Evolutionary conservation across 768 basidiomycete species (phyloP), one percentile per base, ranked within the genome.

Genomic region (Boletus bicolor): DNA sequence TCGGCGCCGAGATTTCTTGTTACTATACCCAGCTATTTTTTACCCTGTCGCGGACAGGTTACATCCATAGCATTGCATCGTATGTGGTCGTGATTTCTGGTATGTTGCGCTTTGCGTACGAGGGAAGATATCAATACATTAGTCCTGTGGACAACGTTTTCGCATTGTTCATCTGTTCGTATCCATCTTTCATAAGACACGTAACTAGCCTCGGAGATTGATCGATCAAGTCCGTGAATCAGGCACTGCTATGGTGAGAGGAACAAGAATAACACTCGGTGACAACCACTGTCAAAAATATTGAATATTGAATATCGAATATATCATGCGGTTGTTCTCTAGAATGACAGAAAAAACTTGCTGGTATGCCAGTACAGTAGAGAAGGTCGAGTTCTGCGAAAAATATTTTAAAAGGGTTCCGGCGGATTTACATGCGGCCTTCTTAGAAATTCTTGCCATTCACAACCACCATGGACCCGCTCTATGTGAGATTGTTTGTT

Each of bases 1-100:
- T 45, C n/a, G 26, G n/a, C 17, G 8, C 28, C 36, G 26, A 28
- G 17, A 17, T 38, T 62, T 59, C 48, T 59, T 59, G 50, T 45
- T 39, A 14, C 49, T 60, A 68, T 72, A 70, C 71, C 68, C 71
- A 17, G 24, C 26, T 50, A 32, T 48, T 51, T 51, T 37, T 39
- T 53, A 44, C 43, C 43, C 38, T 54, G 24, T 34, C 32, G 11
- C 21, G 50, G 38, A 58, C 42, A 53, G 50, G 57, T 54, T 60
- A 15, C 19, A 46, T 39, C 19, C 48, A 34, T 34, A 9, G 54
- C 49, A 54, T 63, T 53, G 53, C 52, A 48, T 56, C 55, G 53
- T 63, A 63, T 59, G 70, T 64, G 56, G 54, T 58, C 58, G 64
- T 63, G n/a, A 58, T 63, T 28, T 59, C 63, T 64, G 64, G 59